phyloP scores from a whole-genome alignment of 202 grass and related monocot species.

The Schoenoplectus tabernaemontani region DNA sequence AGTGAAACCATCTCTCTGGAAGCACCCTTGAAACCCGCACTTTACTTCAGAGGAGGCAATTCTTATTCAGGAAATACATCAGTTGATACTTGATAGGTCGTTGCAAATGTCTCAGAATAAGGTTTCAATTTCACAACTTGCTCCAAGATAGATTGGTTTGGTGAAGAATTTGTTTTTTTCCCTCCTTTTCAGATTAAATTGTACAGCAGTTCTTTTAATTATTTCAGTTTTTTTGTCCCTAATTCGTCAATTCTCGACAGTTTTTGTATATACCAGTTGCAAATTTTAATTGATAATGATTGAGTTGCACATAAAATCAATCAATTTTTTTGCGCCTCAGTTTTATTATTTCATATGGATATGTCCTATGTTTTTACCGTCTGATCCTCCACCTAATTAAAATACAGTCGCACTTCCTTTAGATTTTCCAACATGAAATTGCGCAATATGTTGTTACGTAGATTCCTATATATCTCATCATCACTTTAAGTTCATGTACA shows the following conservation, averaged over 20 bases:
- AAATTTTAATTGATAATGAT: background rate
- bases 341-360: too few relatives aligned
- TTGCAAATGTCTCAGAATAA: constrained; percentile 29
- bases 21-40: constrained; percentile 39
- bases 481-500: too few relatives aligned
- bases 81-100: background rate
- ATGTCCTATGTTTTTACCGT: background rate
- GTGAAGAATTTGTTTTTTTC: background rate
- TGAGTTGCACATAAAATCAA: background rate
- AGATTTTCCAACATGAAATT: too few relatives aligned
- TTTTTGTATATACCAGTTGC: background rate
- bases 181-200: background rate
- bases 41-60: constrained; percentile 28
- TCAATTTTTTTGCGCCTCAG: background rate
- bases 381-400: background rate
- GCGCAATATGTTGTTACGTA: too few relatives aligned
- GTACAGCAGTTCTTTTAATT: background rate
- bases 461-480: too few relatives aligned
- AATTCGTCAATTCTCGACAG: background rate
- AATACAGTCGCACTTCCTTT: background rate
- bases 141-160: constrained; percentile 29
- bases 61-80: background rate
- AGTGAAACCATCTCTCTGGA: constrained; percentile 31
- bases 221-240: too few relatives aligned
- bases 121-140: constrained; percentile 39